These are phyloP conservation scores for Solanum chilense DNA, from an alignment of 257 asterid genomes.

Conservation along the genomic window DNA sequence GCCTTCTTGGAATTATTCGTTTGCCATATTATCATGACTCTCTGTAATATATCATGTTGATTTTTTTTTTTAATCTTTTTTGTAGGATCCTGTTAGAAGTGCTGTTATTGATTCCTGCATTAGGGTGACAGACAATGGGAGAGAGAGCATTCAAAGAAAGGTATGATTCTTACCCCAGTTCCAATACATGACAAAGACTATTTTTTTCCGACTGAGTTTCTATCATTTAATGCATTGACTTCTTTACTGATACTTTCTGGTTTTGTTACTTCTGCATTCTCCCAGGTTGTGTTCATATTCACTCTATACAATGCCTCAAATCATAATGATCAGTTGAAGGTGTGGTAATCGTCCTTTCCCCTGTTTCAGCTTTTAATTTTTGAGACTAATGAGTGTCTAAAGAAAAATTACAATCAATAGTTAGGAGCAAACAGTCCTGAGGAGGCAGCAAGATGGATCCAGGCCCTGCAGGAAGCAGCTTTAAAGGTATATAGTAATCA, in stretches of 20 bases:
- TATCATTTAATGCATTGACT: conserved; percentile 3
- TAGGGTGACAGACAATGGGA: conserved; percentile 92
- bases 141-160: conserved; percentile 91
- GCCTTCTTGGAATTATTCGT: neutral
- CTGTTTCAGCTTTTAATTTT: neutral
- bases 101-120: conserved; percentile 92
- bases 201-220: neutral
- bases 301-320: conserved; percentile 79
- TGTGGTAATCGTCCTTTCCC: conserved; percentile 19
- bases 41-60: neutral
- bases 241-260: neutral
- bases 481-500: conserved; percentile 49
- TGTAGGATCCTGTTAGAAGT: conserved; percentile 89
- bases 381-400: neutral
- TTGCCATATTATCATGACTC: neutral
- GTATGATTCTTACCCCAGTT: conserved; percentile 19
- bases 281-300: conserved; percentile 80
- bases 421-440: conserved; percentile 80
- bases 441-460: conserved; percentile 77
- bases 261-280: conserved; percentile 8
- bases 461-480: conserved; percentile 69
- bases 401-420: conserved; percentile 23
- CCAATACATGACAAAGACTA: neutral
- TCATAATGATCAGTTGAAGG: conserved; percentile 89
- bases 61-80: neutral